Conservation (phyloP, 1,139 yeast species). For the Scheffersomyces lignicola region DNA sequence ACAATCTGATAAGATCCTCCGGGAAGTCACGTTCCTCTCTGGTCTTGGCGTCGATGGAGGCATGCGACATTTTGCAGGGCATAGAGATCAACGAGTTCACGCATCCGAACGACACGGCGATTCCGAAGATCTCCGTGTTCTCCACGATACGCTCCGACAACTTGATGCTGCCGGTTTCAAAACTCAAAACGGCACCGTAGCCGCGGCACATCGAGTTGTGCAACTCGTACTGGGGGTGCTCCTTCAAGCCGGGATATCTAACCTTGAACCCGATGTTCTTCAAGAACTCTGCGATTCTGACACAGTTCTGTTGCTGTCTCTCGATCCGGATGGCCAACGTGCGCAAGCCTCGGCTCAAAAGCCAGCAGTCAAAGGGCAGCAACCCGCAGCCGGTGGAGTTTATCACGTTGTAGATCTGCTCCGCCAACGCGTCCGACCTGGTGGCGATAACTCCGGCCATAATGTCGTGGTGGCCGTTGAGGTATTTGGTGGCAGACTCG, state of each 20-base stretch:
- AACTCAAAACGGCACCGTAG: slow-evolving; percentile 84
- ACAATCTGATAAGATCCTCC: slow-evolving; percentile 83
- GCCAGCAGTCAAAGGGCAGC: slow-evolving; percentile 90
- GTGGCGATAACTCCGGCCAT: slow-evolving; percentile 93
- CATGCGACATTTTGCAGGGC: slow-evolving; percentile 96
- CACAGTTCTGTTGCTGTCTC: slow-evolving; percentile 82
- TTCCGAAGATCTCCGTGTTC: slow-evolving; percentile 73
- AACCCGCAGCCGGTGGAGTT: slow-evolving; percentile 91
- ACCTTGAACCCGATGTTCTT: slow-evolving; percentile 64
- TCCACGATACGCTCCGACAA: slow-evolving; percentile 76
- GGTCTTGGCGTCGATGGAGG: slow-evolving; percentile 87
- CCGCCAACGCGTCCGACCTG: slow-evolving; percentile 61
- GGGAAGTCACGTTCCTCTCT: slow-evolving; percentile 88
- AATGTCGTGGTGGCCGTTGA: slow-evolving; percentile 92
- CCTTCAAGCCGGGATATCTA: slow-evolving; percentile 78
- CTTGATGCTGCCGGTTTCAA: slow-evolving; percentile 78
- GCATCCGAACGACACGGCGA: slow-evolving; percentile 92
- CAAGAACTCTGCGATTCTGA: slow-evolving; percentile 71
- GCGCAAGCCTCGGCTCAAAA: slow-evolving; percentile 80
- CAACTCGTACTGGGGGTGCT: slow-evolving; percentile 78
- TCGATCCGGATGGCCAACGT: slow-evolving; percentile 83
- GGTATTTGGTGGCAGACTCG: slow-evolving; percentile 88
- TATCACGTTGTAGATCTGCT: slow-evolving; percentile 69
- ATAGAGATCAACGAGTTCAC: slow-evolving; percentile 87
- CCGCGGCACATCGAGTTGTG: slow-evolving; percentile 81